These are phyloP conservation scores for Elsinoe ampelina DNA, from an alignment of 2,329 filamentous ascomycete species.

Conservation along the genomic window DNA sequence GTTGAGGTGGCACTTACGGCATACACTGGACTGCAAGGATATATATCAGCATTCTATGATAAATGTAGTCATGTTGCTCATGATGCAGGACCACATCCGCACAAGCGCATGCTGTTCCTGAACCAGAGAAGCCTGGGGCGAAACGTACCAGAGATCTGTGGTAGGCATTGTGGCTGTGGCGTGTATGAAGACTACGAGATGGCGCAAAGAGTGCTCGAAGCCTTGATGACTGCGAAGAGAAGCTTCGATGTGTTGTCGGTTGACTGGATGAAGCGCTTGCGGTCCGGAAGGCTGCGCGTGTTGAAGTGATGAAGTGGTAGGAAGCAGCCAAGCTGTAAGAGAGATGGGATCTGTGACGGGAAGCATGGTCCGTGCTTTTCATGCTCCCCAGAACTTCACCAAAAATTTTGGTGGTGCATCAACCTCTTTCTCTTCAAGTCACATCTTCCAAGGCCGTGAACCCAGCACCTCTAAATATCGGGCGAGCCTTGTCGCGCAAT, in stretches of 20 bases:
- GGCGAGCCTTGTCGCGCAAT: conserved; percentile 23
- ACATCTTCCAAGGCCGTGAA: conserved; percentile 26
- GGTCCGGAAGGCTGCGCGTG: not conserved
- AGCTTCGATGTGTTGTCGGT: not conserved
- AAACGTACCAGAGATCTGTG: conserved; percentile 70
- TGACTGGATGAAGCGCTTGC: not conserved
- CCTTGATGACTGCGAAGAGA: not conserved
- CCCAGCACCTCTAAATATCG: conserved; percentile 19
- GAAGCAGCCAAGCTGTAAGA: conserved; percentile 6
- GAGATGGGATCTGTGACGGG: conserved; percentile 1
- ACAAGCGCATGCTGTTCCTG: conserved; percentile 15
- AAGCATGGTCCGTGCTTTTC: conserved; percentile 8
- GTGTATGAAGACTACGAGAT: not conserved
- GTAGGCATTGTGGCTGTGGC: conserved; percentile 52
- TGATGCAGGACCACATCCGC: conserved; percentile 14
- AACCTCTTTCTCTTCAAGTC: not conserved
- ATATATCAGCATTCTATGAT: conserved; percentile 13
- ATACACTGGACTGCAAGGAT: conserved; percentile 73
- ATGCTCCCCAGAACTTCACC: not conserved
- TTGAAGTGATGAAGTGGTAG: conserved; percentile 7
- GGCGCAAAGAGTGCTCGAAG: not conserved
- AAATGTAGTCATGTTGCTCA: not conserved
- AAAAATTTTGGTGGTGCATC: not conserved
- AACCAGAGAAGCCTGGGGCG: conserved; percentile 22
- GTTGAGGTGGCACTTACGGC: conserved; percentile 64